Base-by-base conservation (phyloP, 441 rosid genomes). In the Populus trichocarpa region DNA sequence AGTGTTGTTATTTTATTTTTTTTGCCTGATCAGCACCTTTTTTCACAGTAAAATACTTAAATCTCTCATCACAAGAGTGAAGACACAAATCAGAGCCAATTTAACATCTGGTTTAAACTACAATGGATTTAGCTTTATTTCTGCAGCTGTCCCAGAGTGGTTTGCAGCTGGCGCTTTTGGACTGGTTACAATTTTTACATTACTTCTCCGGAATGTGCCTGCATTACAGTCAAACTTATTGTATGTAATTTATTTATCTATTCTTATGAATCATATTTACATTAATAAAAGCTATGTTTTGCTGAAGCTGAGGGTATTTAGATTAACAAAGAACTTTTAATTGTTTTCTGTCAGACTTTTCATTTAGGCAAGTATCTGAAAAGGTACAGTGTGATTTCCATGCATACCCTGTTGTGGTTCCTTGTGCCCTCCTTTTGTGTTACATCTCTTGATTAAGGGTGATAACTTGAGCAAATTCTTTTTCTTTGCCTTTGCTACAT, bases 131-230 rank as follows among this genome's bases (percentile, higher is more conserved):
- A 30, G 10, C 33, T 32, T 32, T 32, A 1, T 63, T 87, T 74
- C 67, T 87, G 86, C 91, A 96, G 99, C 93, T 65, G 96, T 93
- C 50, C 99, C 99, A 12, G 97, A 96, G 84, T 93, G 98, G 99
- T 89, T 96, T 86, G 99, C 98, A 72, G 97, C 99, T 73, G 97
- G 92, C 32, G 88, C 97, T 66, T 96, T 96, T 84, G 99, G 97
- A 85, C 77, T 91, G 80, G 93, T 91, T 82, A 88, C 99, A 25
- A 74, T 92, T 80, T 91, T 91, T 73, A 90, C 99, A 11, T 80
- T 93, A 84, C 97, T 93, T 86, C 92, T 96, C 70, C 91, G 97
- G 68, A 96, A 96, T 79, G 99, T 96, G 10, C 99, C 99, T 46
- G 90, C 90, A 61, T 72, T 93, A 85, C 99, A 96, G 80, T 86